Evolutionary conservation across 2,329 filamentous ascomycete genomes (phyloP), one percentile per base, ranked within the genome.

Genomic region (Pestalotiopsis sp.): DNA sequence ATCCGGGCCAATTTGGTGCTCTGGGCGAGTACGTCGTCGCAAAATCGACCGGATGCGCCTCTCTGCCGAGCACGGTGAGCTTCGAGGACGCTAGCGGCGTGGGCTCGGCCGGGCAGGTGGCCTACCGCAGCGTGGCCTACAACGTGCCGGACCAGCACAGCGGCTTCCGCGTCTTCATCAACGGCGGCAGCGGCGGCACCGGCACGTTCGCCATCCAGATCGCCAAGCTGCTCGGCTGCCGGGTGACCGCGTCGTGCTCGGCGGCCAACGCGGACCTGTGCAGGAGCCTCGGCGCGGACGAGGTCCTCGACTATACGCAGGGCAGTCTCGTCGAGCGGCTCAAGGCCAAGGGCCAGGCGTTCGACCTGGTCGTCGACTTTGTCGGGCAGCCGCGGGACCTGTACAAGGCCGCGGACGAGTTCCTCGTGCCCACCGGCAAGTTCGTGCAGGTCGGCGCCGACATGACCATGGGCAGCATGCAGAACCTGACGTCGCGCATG

Each of bases 121-220:
- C 84, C 3, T 84, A 83, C 69, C 82, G 86, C 73, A 74, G 77
- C 41, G 79, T 88, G 25, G 76, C 85, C 17, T 81, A 82, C 1
- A 77, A 83, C 68, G 82, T 85, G 63, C 27, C 59, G 7, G 59
- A 52, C 7, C 45, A 25, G 1, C 20, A 61, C 4, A 20, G 77
- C 1, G 86, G 85, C 17, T 82, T 85, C 56, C 85, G 82, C 72
- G 81, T 91, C 17, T 87, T 91, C 70, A 86, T 91, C 75, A 91
- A 91, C 68, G 89, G 88, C 3, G 88, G 88, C 0, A 86, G 83
- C 2, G 89, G 89, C 4, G 89, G 89, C 0, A 84, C 82, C 2
- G 90, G 90, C 2, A 82, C 83, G 0, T 89, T 84, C 64, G 85
- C 81, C 0, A 87, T 91, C 62, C 89, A 91, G 73, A 84, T 91